A percentile compares a stretch with the other conserved stretches of the same genome.
phyloP scores from a whole-genome alignment of 805 yeast species.

The Ogataea ramenticola region DNA sequence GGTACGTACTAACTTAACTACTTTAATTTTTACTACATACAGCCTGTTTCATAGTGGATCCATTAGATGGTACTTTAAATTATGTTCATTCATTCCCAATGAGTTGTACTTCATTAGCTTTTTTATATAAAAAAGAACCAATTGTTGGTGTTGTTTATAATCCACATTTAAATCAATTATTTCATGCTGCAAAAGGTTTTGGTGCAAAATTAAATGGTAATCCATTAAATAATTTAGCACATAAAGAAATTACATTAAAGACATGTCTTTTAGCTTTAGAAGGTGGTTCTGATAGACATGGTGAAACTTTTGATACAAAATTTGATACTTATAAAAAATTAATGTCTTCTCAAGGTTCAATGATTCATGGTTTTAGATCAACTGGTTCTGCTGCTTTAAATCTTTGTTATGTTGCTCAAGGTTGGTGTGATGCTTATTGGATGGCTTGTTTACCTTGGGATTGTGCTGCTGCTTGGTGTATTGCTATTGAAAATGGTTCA shows the following conservation, averaged over 20 bases:
- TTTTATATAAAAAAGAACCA: slow-evolving; percentile 39
- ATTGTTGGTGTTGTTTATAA: slow-evolving; percentile 62
- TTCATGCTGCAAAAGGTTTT: slow-evolving; percentile 45
- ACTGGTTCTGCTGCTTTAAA: slow-evolving; percentile 63
- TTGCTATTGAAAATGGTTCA: slow-evolving; percentile 55
- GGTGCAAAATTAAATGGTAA: slow-evolving; percentile 48
- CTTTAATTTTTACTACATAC: background rate
- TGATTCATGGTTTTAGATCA: slow-evolving; percentile 54
- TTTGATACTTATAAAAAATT: slow-evolving; percentile 39
- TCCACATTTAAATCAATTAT: slow-evolving; percentile 47
- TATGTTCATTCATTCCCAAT: slow-evolving; percentile 58
- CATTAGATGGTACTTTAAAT: slow-evolving; percentile 61
- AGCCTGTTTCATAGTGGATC: slow-evolving; percentile 57
- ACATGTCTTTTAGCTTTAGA: slow-evolving; percentile 51
- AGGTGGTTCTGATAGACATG: slow-evolving; percentile 54
- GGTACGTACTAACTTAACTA: no score
- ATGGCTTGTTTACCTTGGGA: slow-evolving; percentile 60
- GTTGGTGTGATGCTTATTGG: slow-evolving; percentile 57
- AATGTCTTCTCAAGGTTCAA: slow-evolving; percentile 36
- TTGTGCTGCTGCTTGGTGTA: slow-evolving; percentile 63
- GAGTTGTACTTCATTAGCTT: slow-evolving; percentile 55
- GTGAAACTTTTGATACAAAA: slow-evolving; percentile 43
- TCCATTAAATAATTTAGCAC: slow-evolving; percentile 22
- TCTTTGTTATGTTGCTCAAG: slow-evolving; percentile 50
- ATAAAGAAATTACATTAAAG: slow-evolving; percentile 36